Conservation (phyloP, 768 basidiomycete species). For the Pholiota molesta region DNA sequence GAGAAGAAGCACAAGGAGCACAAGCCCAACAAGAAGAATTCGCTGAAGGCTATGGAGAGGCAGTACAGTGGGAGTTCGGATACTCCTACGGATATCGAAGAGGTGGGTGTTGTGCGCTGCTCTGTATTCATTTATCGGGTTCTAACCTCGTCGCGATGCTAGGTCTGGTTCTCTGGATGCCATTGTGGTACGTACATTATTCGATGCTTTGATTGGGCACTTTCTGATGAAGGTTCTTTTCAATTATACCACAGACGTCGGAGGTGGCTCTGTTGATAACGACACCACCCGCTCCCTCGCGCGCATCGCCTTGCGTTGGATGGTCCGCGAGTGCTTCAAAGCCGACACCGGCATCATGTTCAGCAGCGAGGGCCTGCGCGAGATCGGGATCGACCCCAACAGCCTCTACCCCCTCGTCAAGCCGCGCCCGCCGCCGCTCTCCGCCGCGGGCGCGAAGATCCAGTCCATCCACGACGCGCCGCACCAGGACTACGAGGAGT, state of each 20-base stretch:
- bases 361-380: conserved; percentile 41
- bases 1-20: conserved; percentile 13
- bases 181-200: conserved; percentile 41
- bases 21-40: not conserved
- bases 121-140: conserved; percentile 17
- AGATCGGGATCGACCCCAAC: conserved; percentile 40
- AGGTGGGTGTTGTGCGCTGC: conserved; percentile 26
- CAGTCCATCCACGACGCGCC: conserved; percentile 21
- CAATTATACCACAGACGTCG: conserved; percentile 43
- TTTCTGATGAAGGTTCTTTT: not conserved
- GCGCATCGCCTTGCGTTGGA: conserved; percentile 63
- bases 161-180: conserved; percentile 42
- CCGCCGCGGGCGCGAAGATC: conserved; percentile 30
- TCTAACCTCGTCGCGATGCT: not conserved
- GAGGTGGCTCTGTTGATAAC: conserved; percentile 57
- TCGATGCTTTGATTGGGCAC: not conserved
- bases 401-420: conserved; percentile 38
- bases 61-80: not conserved
- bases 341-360: conserved; percentile 64
- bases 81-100: conserved; percentile 42
- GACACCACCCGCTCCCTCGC: conserved; percentile 43
- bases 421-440: conserved; percentile 44
- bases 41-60: not conserved
- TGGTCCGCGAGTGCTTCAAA: conserved; percentile 69
- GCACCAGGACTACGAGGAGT: conserved; percentile 7